Evolutionary conservation across 208 protist species (phyloP).

Genomic region (Angomonas ambiguus): DNA sequence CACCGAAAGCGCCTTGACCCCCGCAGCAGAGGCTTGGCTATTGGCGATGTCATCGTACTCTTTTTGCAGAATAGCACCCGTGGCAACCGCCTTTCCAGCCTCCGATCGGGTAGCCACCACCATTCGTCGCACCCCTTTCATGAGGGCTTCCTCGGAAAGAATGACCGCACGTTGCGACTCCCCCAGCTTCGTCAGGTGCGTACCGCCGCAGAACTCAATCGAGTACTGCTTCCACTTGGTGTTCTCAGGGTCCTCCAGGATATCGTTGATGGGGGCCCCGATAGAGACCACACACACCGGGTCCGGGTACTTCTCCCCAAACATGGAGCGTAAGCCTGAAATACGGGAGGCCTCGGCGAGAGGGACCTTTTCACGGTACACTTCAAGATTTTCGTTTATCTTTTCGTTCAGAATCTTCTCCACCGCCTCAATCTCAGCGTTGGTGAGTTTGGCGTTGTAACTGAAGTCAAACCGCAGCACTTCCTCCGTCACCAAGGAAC

Average conservation of each 20-base stretch:
- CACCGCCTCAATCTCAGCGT: conserved; percentile 80
- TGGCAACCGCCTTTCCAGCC: conserved; percentile 45
- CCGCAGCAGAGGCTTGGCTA: conserved; percentile 35
- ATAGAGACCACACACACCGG: conserved; percentile 97
- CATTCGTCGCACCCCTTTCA: conserved; percentile 90
- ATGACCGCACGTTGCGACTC: conserved; percentile 91
- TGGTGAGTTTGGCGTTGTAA: conserved; percentile 71
- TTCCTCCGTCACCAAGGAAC: conserved; percentile 88
- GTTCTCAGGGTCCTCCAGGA: conserved; percentile 89
- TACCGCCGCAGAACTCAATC: conserved; percentile 98
- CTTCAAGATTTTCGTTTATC: conserved; percentile 67
- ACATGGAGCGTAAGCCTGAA: conserved; percentile 90
- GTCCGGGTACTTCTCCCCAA: conserved; percentile 98
- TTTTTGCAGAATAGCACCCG: conserved; percentile 42
- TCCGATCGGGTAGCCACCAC: conserved; percentile 71
- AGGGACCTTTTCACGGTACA: conserved; percentile 89
- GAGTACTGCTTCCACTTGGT: conserved; percentile 84
- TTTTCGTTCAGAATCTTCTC: conserved; percentile 87
- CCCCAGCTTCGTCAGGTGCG: conserved; percentile 87
- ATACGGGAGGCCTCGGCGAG: conserved; percentile 76
- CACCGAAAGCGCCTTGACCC: conserved; percentile 84
- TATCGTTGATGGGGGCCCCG: conserved; percentile 85
- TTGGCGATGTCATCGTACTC: conserved; percentile 47
- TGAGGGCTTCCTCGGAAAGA: conserved; percentile 91
- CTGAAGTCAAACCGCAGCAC: conserved; percentile 98